phyloP scores from a whole-genome alignment of 2,329 filamentous ascomycete species.

The Celoporthe dispersa region DNA sequence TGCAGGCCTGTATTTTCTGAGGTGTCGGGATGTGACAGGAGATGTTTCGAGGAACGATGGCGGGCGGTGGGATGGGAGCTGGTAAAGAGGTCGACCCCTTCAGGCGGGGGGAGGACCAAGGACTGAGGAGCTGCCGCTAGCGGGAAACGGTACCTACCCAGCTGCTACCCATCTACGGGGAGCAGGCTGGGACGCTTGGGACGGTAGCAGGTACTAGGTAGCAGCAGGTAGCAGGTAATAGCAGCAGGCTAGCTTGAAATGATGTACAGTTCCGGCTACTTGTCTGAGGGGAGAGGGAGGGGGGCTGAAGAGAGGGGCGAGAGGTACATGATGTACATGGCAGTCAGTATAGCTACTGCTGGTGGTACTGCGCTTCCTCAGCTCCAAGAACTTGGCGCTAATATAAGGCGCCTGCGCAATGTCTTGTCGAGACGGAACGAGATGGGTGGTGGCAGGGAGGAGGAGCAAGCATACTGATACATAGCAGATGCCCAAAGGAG shows the following conservation, averaged over 20 bases:
- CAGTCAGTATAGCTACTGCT: background rate
- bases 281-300: background rate
- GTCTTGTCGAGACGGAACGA: background rate
- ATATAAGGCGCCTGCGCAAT: background rate
- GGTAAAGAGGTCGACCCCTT: slow-evolving; percentile 26
- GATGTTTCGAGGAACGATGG: slow-evolving; percentile 45
- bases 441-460: background rate
- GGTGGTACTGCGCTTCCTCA: background rate
- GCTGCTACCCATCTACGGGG: too few species aligned
- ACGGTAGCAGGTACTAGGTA: slow-evolving; percentile 7
- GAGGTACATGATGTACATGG: background rate
- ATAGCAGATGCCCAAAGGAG: background rate
- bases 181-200: background rate
- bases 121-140: slow-evolving; percentile 12
- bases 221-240: background rate
- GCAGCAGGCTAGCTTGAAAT: slow-evolving; percentile 12
- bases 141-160: slow-evolving; percentile 3
- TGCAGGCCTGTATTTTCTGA: slow-evolving; percentile 40
- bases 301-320: background rate
- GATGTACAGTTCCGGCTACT: slow-evolving; percentile 12
- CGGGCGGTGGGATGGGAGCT: slow-evolving; percentile 36
- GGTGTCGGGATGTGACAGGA: slow-evolving; percentile 47
- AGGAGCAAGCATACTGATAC: background rate
- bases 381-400: slow-evolving; percentile 2
- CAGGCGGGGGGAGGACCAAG: slow-evolving; percentile 16